Evolutionary conservation across 257 asterid species (phyloP).

Genomic region (Solanum arcanum): DNA sequence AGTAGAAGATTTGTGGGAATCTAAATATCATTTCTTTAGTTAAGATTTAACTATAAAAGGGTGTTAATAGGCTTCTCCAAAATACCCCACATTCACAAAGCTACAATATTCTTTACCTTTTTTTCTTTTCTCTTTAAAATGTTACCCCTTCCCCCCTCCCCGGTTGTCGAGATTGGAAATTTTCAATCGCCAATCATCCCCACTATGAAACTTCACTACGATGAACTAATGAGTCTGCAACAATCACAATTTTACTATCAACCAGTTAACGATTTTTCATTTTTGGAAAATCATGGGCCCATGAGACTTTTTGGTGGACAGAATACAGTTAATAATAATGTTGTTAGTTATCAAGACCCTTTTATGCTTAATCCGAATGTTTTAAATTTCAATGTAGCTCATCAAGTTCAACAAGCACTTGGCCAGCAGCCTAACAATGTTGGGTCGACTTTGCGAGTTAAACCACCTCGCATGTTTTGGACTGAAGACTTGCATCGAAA

Average conservation of each 20-base stretch:
- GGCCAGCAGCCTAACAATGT: background rate
- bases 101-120: background rate
- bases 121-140: background rate
- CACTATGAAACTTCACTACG: background rate
- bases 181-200: background rate
- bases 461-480: background rate
- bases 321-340: background rate
- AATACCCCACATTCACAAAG: background rate
- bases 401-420: background rate
- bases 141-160: background rate
- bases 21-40: background rate
- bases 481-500: background rate
- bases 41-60: background rate
- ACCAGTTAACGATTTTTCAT: background rate
- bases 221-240: background rate
- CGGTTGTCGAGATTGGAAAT: background rate
- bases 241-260: background rate
- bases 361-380: background rate
- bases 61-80: background rate
- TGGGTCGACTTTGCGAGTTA: background rate
- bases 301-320: background rate
- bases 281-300: background rate
- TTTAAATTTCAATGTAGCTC: background rate
- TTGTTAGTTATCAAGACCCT: background rate
- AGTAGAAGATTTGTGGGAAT: background rate